Evolutionary conservation across 768 basidiomycete species (phyloP), one percentile per base, ranked within the genome.

Genomic region (Gloeopeniophorella convolvens): DNA sequence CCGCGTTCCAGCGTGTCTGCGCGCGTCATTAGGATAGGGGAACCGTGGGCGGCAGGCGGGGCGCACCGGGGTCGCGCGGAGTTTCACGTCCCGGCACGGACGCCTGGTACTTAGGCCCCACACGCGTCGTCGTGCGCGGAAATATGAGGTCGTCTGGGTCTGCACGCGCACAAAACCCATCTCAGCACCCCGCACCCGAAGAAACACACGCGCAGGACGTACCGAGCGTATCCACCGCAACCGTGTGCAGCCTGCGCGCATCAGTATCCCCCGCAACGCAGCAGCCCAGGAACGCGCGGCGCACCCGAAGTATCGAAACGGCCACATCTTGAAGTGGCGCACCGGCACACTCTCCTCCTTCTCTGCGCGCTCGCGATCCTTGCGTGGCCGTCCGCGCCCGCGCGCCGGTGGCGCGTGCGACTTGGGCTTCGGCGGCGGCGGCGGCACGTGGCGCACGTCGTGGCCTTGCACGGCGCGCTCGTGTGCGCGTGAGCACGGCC

Each of bases 91-190:
- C 66, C 65, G 62, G 79, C 13, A 80, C 80, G 55, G 61, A 72
- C 36, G 76, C 86, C 66, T 97, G 93, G 62, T 79, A 97, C 63
- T 89, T 92, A 33, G 82, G 77, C 13, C 93, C 92, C 31, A 91
- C 77, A n/a, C 94, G 83, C 20, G 89, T 94, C 6, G 89, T 85
- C 12, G 91, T 84, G 50, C 92, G 85, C 51, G 95, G 94, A 65
- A 93, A 97, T 64, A 98, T 95, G 51, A 92, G 80, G 70, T 99
- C 95, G 66, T 99, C 92, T 40, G 90, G 82, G 74, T 98, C 95
- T 93, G 66, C 56, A 42, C 24, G 33, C 35, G 42, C n/a, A 16
- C 9, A 11, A 42, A 20, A 32, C 45, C 48, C 33, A 54, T 49
- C 53, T 34, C 44, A 24, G 34, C 12, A 26, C 40, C 45, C 23